Base-by-base conservation (phyloP, 768 basidiomycete genomes). In the Russula compacta region DNA sequence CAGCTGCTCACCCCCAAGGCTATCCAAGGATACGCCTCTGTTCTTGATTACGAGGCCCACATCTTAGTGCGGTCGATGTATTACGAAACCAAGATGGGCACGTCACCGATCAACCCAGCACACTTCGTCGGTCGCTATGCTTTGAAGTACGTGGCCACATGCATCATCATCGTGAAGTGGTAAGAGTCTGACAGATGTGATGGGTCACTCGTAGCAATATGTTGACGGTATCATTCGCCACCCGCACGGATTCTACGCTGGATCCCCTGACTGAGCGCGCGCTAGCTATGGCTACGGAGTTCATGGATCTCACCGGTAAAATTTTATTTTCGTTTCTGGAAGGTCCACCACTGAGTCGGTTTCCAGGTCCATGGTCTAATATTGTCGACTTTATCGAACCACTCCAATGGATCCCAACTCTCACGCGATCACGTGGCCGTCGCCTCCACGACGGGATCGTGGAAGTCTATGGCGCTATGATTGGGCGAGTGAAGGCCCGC, bases 361-460 rank as follows among this genome's bases (percentile, higher is more conserved):
- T 39, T 39, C 46, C 51, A 66, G 78, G 78, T 14, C 78, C 79
- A 0, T 70, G 75, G 32, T 77, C 78, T 1, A 81, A 80, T 59
- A 48, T 75, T 12, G 72, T 75, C 35, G 80, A 81, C 66, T 81
- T 79, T 57, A 60, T 80, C 6, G 73, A 73, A 14, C 59, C 75
- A 12, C 73, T 80, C 32, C 79, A 79, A 46, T 67, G 67, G 44
- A 40, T 80, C 1, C 78, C 78, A 2, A 76, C 71, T 39, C 59
- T 63, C 29, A 76, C 75, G 71, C 71, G 68, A 8, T 66, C 70
- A 1, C 75, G 80, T 10, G 78, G 72, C 3, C 69, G 68, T 47
- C 73, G 72, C 32, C 73, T 81, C 2, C 77, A 79, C 53, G 56
- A 69, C 11, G 71, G 68, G 40, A 63, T 75, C 43, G 58, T 73